Evolutionary conservation across 805 yeast genomes (phyloP), one percentile per base, ranked within the genome.

Genomic region (Yamadazyma scolyti): DNA sequence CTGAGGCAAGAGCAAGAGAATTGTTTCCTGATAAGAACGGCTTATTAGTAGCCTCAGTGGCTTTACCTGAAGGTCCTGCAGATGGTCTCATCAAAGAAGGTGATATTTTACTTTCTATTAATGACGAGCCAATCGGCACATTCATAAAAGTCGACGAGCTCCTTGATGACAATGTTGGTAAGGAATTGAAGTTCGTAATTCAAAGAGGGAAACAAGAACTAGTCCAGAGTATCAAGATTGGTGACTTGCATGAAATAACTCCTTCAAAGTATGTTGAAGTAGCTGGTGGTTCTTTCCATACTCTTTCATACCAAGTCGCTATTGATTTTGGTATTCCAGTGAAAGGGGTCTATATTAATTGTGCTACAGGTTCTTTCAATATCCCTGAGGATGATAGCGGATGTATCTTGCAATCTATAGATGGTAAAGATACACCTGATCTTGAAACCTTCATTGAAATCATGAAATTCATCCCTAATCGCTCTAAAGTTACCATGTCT

Each of bases 221-320:
- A 9, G 54, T 46, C 4, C 69, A 76, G 18, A 52, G 40, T 4
- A 73, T 85, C 32, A 54, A 47, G 12, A 82, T 89, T 25, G 87
- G 82, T 22, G 83, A 89, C 48, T 64, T 89, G 37, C 95, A 88
- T 52, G 64, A 70, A 5, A 84, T 88, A 20, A 82, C 96, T 0
- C 97, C 97, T 18, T 75, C 73, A 48, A 68, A 88, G 42, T 87
- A 76, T 52, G 78, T 89, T 4, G 82, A 80, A 33, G 90, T 84
- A 6, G 81, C 83, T 28, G 96, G 96, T 33, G 95, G 94, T 1
- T 74, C 86, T 0, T 86, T 88, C 59, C 87, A 88, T 50, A 80
- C 84, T 31, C 59, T 89, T 43, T 82, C 94, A 30, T 89, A 89
- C 54, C 96, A 89, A 57, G 68, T 88, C 61, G 96, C 96, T 2